These are phyloP conservation scores for Melastoma malabathricum DNA, from an alignment of 345 rosid genomes.

Conservation along the genomic window DNA sequence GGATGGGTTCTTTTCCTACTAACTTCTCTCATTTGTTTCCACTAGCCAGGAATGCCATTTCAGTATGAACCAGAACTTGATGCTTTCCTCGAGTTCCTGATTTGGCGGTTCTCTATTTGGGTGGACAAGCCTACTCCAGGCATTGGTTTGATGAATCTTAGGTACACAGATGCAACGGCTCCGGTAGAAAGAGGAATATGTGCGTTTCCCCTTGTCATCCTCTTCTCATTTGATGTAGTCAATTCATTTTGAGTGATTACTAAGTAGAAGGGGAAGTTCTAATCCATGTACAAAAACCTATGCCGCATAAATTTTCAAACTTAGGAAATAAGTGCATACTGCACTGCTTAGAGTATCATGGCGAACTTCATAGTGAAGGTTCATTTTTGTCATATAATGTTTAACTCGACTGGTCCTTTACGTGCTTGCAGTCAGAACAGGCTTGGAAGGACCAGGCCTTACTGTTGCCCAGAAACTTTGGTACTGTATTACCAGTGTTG, in stretches of 20 bases:
- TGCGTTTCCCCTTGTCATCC: background rate
- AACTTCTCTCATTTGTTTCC: slow-evolving; percentile 19
- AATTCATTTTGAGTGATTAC: too few relatives aligned
- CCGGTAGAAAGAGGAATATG: too few relatives aligned
- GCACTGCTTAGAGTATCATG: too few relatives aligned
- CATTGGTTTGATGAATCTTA: slow-evolving; percentile 78
- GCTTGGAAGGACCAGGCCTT: slow-evolving; percentile 91
- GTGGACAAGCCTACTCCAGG: slow-evolving; percentile 99
- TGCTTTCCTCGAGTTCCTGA: slow-evolving; percentile 97
- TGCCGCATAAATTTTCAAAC: too few relatives aligned
- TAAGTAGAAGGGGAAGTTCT: too few relatives aligned
- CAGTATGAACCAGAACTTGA: slow-evolving; percentile 98
- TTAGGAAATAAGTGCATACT: too few relatives aligned
- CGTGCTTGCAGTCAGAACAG: slow-evolving; percentile 54
- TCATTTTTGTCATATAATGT: too few relatives aligned
- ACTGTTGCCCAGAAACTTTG: slow-evolving; percentile 74
- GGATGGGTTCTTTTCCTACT: slow-evolving; percentile 7
- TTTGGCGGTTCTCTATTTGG: slow-evolving; percentile 99
- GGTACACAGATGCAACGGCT: slow-evolving; percentile 42
- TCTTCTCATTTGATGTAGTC: too few relatives aligned
- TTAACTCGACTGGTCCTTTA: too few relatives aligned
- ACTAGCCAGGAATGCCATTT: slow-evolving; percentile 98
- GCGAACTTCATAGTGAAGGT: too few relatives aligned
- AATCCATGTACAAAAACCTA: too few relatives aligned
- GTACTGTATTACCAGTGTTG: slow-evolving; percentile 85